Evolutionary conservation across 805 yeast species (phyloP).

Genomic region (Isabelozyma gotoi): DNA sequence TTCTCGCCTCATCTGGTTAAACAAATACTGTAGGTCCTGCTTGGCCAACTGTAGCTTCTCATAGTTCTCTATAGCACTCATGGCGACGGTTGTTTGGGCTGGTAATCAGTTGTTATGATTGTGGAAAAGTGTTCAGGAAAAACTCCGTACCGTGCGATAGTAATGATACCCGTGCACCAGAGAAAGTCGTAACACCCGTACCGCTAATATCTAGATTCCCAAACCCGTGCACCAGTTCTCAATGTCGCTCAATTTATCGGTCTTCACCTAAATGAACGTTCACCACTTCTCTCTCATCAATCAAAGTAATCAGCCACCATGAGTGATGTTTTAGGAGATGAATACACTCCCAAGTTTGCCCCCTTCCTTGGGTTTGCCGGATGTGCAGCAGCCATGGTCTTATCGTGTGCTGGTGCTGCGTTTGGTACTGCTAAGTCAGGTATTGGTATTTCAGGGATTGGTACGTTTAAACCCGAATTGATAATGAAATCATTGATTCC

Average conservation of each 20-base stretch:
- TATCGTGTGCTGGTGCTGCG: conserved; percentile 97
- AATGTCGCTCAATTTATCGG: not conserved
- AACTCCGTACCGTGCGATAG: not conserved
- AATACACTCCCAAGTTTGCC: conserved; percentile 86
- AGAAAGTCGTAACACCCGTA: not conserved
- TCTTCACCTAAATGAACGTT: not conserved
- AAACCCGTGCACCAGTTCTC: not conserved
- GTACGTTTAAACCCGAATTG: conserved; percentile 94
- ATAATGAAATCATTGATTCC: conserved; percentile 96
- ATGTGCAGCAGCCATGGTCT: conserved; percentile 87
- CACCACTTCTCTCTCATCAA: not conserved
- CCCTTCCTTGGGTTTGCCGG: conserved; percentile 98
- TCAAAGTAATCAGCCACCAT: not conserved
- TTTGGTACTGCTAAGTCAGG: conserved; percentile 98
- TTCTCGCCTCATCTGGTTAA: conserved; percentile 40
- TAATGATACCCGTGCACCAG: no score
- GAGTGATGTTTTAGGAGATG: conserved; percentile 39
- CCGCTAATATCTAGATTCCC: not conserved
- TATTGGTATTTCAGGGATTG: conserved; percentile 96
- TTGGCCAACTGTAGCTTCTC: conserved; percentile 48
- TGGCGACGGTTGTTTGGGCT: conserved; percentile 2
- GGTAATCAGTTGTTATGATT: not conserved
- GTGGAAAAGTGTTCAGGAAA: not conserved
- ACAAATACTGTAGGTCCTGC: conserved; percentile 53
- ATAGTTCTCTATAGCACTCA: conserved; percentile 25